phyloP scores from a whole-genome alignment of 352 stramenopile species.

The Pythium folliculosum region DNA sequence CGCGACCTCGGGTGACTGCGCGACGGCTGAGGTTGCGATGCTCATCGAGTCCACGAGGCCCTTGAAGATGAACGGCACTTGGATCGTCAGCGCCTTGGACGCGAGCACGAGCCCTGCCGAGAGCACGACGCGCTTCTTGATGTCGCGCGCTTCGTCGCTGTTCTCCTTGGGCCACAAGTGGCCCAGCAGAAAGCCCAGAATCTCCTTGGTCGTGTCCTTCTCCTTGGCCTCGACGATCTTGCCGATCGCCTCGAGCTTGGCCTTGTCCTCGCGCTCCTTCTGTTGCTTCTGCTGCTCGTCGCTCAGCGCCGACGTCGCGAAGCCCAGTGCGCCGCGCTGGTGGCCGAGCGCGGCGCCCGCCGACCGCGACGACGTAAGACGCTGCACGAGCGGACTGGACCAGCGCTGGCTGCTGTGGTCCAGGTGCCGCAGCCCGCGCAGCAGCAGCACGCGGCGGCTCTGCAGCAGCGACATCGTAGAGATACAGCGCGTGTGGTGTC shows the following conservation, averaged over 20 bases:
- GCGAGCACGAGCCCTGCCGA: constrained; percentile 75
- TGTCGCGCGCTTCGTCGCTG: constrained; percentile 28
- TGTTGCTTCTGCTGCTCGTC: constrained; percentile 27
- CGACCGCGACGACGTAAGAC: not conserved
- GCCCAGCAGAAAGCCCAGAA: constrained; percentile 34
- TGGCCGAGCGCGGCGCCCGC: not conserved
- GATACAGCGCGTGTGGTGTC: not conserved
- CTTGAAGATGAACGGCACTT: constrained; percentile 96
- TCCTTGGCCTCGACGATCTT: constrained; percentile 19
- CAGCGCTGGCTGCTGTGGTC: constrained; percentile 28
- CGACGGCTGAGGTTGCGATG: constrained; percentile 24
- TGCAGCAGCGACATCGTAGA: constrained; percentile 26
- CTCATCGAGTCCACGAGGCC: constrained; percentile 84
- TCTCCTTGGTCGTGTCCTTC: constrained; percentile 36
- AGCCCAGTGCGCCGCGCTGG: constrained; percentile 17
- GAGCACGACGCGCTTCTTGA: constrained; percentile 63
- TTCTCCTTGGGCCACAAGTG: constrained; percentile 45
- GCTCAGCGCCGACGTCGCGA: constrained; percentile 28
- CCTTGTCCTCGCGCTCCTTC: constrained; percentile 17
- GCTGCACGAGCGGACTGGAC: constrained; percentile 18
- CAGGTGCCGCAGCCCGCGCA: constrained; percentile 32
- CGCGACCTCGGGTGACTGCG: constrained; percentile 26
- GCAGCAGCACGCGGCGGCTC: constrained; percentile 18
- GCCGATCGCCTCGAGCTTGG: constrained; percentile 11
- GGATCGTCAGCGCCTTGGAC: constrained; percentile 87